A percentile compares a stretch with the other conserved stretches of the same genome.
phyloP scores from a whole-genome alignment of 441 rosid genomes.

The Melastoma candidum region DNA sequence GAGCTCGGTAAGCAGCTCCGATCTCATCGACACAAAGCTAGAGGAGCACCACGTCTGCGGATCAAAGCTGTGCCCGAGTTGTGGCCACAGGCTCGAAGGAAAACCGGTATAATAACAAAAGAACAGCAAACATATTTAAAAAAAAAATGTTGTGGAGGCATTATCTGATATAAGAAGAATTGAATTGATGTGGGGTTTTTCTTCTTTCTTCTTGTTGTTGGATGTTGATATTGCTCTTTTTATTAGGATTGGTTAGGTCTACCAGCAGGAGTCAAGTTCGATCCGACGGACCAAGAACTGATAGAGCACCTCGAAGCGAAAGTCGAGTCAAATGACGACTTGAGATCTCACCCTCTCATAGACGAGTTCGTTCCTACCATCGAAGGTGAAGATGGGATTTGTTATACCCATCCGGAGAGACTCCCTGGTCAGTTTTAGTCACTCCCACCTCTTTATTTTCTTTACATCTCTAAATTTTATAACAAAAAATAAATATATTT shows the following conservation, averaged over 20 bases:
- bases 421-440: slow-evolving; percentile 59
- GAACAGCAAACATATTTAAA: no score
- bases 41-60: slow-evolving; percentile 95
- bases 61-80: slow-evolving; percentile 90
- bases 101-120: slow-evolving; percentile 56
- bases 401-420: slow-evolving; percentile 98
- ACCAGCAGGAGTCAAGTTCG: slow-evolving; percentile 99
- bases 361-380: slow-evolving; percentile 97
- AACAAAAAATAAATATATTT: no score
- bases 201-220: slow-evolving; percentile 4
- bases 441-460: slow-evolving; percentile 8
- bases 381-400: slow-evolving; percentile 98
- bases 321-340: slow-evolving; percentile 73
- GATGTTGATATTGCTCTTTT: no score
- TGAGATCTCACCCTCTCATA: slow-evolving; percentile 91
- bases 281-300: slow-evolving; percentile 97
- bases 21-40: slow-evolving; percentile 90
- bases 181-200: background rate
- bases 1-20: slow-evolving; percentile 55
- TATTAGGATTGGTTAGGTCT: slow-evolving; percentile 95
- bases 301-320: slow-evolving; percentile 97
- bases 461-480: background rate
- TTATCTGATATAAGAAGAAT: background rate
- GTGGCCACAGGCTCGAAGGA: slow-evolving; percentile 93
- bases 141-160: no score